phyloP scores from a whole-genome alignment of 768 basidiomycete genomes.

The Kwoniella europaea region DNA sequence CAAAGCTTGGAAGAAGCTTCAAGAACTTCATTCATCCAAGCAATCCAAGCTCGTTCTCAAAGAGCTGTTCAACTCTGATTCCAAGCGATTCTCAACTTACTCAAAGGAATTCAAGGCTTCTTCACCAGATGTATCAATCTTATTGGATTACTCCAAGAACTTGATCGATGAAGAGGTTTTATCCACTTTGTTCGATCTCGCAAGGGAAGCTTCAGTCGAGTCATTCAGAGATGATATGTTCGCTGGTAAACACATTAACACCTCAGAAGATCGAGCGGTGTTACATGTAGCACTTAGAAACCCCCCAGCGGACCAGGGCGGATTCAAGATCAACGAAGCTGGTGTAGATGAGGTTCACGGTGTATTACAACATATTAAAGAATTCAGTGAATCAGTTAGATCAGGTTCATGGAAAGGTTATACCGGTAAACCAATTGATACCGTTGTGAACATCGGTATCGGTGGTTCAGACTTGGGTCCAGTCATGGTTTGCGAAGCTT shows the following conservation, averaged over 20 bases:
- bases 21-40: constrained; percentile 76
- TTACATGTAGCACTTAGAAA: constrained; percentile 89
- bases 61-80: constrained; percentile 89
- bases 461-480: constrained; percentile 97
- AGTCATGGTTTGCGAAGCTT: constrained; percentile 98
- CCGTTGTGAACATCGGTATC: constrained; percentile 98
- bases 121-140: constrained; percentile 73
- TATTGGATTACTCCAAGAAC: constrained; percentile 97
- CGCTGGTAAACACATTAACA: constrained; percentile 95
- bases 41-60: constrained; percentile 77
- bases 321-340: constrained; percentile 76
- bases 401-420: constrained; percentile 94
- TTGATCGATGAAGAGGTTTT: constrained; percentile 85
- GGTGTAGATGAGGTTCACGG: constrained; percentile 77
- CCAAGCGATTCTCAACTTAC: constrained; percentile 75
- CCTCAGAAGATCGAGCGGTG: constrained; percentile 95
- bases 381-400: constrained; percentile 82
- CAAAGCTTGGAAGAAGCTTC: constrained; percentile 86
- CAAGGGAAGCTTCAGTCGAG: constrained; percentile 85
- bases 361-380: constrained; percentile 88
- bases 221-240: constrained; percentile 89
- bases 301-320: constrained; percentile 64
- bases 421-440: constrained; percentile 90
- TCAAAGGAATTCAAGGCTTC: constrained; percentile 71
- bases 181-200: constrained; percentile 74